Base-by-base conservation (phyloP, 176 grass and related monocot genomes). In the Raddia guianensis region DNA sequence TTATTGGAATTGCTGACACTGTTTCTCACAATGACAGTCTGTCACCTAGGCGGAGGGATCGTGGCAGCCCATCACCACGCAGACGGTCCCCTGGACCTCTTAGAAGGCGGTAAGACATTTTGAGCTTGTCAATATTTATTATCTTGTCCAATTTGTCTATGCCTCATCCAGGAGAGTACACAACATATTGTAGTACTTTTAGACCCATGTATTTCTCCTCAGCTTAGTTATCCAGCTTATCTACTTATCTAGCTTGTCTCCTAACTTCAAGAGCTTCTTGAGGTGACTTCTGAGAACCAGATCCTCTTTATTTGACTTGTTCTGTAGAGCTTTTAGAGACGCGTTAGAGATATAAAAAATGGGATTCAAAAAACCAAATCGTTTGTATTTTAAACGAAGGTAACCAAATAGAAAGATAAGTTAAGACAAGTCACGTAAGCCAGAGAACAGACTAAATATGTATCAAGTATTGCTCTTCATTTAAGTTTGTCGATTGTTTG, bases 71-170 rank as follows among this genome's bases (percentile, higher is more conserved):
- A 81, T 62, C 91, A 83, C 71, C 91, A 0, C 90, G 86, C 44
- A 95, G 90, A 52, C 92, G 90, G 66, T 95, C 96, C 14, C 96
- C 96, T 64, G 65, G 84, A 57, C 88, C 93, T 82, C 90, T 67
- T 73, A 93, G 96, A 80, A 72, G 96, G 57, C 83, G 96, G 96
- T 99, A 72, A 88, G 90, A 91, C 53, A 89, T 12, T 87, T 74
- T 58, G 11, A 70, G 27, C 42, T 50, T 64, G 9, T 55, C 7
- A 43, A 4, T 46, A 45, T 71, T 8, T 4, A 69, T 32, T 5
- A 45, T 20, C 46, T n/a, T 76, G 5, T 77, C 20, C 43, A 20
- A 27, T 72, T 15, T 40, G 46, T 49, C 37, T 49, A 1, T 63
- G 60, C 1, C 13, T 83, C 33, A 73, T 64, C 12, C 18, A 61